phyloP scores from a whole-genome alignment of 2,329 filamentous ascomycete genomes.

The Fusarium tupiense region DNA sequence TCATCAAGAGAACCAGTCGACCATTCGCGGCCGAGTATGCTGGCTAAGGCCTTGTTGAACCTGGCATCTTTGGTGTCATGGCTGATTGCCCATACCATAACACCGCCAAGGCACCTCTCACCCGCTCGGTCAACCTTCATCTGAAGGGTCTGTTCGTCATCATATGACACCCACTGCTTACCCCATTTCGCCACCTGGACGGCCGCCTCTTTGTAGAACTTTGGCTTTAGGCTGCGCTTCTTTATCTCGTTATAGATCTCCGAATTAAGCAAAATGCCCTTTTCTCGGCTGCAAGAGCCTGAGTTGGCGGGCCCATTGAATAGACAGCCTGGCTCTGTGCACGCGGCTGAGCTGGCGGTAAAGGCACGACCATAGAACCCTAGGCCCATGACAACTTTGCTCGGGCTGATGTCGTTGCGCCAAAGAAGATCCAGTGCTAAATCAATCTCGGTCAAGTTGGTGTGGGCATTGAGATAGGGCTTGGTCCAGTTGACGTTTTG shows the following conservation, averaged over 20 bases:
- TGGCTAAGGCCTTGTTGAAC: conserved; percentile 3
- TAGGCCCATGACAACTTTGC: conserved; percentile 12
- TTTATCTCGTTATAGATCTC: neutral
- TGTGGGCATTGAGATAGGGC: conserved; percentile 20
- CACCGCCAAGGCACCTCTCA: conserved; percentile 5
- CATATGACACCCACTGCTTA: conserved; percentile 10
- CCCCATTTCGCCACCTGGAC: conserved; percentile 9
- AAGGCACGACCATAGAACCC: conserved; percentile 32
- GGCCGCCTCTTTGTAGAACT: neutral
- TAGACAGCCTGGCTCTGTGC: conserved; percentile 4
- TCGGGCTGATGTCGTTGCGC: conserved; percentile 1
- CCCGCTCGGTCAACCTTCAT: neutral
- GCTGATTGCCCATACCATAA: conserved; percentile 28
- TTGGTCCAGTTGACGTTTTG: neutral
- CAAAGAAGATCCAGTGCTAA: conserved; percentile 14
- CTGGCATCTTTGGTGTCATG: conserved; percentile 17
- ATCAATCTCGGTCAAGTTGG: conserved; percentile 24
- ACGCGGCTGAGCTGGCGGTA: neutral
- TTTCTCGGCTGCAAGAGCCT: conserved; percentile 2
- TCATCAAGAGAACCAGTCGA: neutral
- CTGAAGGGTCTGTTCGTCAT: conserved; percentile 13
- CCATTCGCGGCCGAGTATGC: neutral
- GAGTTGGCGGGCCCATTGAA: neutral
- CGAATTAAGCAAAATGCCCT: conserved; percentile 1
- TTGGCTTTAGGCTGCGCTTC: neutral